phyloP scores from a whole-genome alignment of 2,329 filamentous ascomycete genomes.

The Xylaria sp. region DNA sequence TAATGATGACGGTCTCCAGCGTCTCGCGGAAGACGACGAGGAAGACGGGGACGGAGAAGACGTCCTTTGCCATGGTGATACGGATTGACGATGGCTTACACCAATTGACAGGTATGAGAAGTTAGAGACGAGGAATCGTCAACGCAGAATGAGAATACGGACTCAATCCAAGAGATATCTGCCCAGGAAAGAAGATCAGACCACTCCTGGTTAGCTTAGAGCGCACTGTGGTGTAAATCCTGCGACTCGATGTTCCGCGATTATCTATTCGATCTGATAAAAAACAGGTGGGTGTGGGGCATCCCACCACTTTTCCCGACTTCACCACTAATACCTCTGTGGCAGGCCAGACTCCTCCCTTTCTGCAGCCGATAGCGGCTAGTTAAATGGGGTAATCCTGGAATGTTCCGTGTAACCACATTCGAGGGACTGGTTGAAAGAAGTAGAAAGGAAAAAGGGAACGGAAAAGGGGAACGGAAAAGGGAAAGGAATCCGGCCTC shows the following conservation, averaged over 20 bases:
- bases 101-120: background rate
- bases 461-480: background rate
- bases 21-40: constrained; percentile 91
- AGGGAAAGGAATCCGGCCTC: no score
- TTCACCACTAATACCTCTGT: constrained; percentile 4
- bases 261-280: constrained; percentile 41
- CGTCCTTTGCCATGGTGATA: constrained; percentile 42
- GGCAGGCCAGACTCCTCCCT: constrained; percentile 1
- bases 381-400: background rate
- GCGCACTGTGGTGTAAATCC: constrained; percentile 11
- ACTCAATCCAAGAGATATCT: constrained; percentile 6
- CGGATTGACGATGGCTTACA: constrained; percentile 12
- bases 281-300: constrained; percentile 32
- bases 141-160: background rate
- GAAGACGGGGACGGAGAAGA: constrained; percentile 65
- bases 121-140: background rate
- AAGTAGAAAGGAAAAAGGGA: background rate
- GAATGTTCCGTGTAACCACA: constrained; percentile 3
- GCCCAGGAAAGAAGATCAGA: background rate
- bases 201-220: background rate
- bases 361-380: constrained; percentile 28
- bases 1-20: constrained; percentile 83
- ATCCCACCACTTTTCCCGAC: constrained; percentile 12
- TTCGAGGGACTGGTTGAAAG: constrained; percentile 10
- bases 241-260: constrained; percentile 16